Conservation (phyloP, 305 asterid species). For the Fraxinus latifolia region DNA sequence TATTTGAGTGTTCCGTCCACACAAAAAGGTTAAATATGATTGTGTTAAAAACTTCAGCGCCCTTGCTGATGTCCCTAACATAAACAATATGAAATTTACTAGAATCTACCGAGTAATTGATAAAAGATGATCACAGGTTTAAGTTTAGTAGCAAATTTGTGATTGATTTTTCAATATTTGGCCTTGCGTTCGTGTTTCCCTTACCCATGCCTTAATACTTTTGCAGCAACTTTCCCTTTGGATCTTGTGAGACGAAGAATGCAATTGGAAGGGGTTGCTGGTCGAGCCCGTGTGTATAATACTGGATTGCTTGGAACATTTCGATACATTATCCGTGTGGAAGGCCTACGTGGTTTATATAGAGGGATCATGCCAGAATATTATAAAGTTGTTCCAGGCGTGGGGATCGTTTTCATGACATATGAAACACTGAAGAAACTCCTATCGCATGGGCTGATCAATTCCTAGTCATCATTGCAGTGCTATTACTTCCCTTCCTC, state of each 20-base stretch:
- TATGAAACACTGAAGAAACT: conserved; percentile 85
- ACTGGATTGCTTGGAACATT: conserved; percentile 76
- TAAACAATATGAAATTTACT: not conserved
- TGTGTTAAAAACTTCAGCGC: not conserved
- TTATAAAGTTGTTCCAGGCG: conserved; percentile 94
- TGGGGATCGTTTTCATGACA: conserved; percentile 95
- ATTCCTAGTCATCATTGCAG: conserved; percentile 25
- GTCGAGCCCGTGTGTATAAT: conserved; percentile 81
- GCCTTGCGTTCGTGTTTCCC: not conserved
- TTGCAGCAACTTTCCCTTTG: conserved; percentile 86
- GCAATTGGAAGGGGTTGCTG: conserved; percentile 94
- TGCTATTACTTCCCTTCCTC: not conserved
- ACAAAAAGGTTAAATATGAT: not conserved
- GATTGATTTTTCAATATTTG: not conserved
- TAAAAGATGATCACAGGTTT: not conserved
- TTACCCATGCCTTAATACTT: not conserved
- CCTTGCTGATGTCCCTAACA: not conserved
- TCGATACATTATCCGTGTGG: conserved; percentile 55
- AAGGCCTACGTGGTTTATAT: conserved; percentile 83
- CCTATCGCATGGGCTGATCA: conserved; percentile 50
- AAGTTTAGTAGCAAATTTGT: not conserved
- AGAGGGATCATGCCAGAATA: conserved; percentile 95
- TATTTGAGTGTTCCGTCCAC: not conserved
- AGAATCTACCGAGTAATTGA: not conserved
- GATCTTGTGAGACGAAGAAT: conserved; percentile 96